A percentile compares a stretch with the other conserved stretches of the same genome.
These are phyloP conservation scores for Entomophthora muscae DNA, from an alignment of 371 early-diverging fungal species.

Conservation along the genomic window DNA sequence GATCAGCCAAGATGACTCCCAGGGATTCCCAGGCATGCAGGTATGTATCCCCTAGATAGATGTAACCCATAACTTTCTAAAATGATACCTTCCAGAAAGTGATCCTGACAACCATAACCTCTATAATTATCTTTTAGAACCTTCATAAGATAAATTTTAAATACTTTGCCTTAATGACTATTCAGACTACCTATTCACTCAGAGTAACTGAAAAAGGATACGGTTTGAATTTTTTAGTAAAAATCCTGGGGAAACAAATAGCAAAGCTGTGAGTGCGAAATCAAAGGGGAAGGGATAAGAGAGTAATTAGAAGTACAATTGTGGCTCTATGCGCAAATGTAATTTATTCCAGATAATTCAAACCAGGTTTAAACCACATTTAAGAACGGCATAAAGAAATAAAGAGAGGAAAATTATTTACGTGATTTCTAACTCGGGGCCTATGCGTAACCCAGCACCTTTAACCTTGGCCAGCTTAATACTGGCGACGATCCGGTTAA, in stretches of 20 bases:
- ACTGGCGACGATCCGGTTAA: conserved; percentile 63
- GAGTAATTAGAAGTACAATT: no score
- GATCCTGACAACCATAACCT: conserved; percentile 96
- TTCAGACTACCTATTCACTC: no score
- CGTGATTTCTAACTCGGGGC: conserved; percentile 93
- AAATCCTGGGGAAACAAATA: no score
- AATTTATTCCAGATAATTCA: no score
- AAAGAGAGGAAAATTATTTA: conserved; percentile 18
- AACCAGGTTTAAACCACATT: no score
- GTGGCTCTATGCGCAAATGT: no score
- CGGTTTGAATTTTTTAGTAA: no score
- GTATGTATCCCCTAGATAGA: conserved; percentile 61
- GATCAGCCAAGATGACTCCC: conserved; percentile 39
- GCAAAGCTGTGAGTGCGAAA: no score
- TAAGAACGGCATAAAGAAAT: no score
- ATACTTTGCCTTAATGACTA: no score
- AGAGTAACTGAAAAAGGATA: no score
- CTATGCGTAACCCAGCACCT: conserved; percentile 75
- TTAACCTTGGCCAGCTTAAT: conserved; percentile 61
- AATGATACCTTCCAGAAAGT: conserved; percentile 77
- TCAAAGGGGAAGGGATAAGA: no score
- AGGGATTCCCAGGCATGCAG: conserved; percentile 89
- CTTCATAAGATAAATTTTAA: background rate
- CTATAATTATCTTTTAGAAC: conserved; percentile 15
- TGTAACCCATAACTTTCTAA: background rate